phyloP scores from a whole-genome alignment of 179 eudicot species.

The Sideroxylon spinosum region DNA sequence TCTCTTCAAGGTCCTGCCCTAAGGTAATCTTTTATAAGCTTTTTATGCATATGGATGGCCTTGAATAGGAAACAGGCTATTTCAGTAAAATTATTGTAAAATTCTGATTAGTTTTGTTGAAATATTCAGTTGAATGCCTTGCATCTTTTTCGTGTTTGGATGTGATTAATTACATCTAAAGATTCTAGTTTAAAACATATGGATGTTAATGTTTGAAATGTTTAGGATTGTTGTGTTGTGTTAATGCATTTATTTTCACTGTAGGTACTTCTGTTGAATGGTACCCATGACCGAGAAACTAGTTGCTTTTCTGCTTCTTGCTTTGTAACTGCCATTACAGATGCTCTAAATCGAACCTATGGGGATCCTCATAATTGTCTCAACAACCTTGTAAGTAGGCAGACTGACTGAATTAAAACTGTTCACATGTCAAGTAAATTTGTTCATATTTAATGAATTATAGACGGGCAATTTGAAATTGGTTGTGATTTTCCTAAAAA shows the following conservation, averaged over 20 bases:
- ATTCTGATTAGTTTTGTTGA: neutral
- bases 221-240: neutral
- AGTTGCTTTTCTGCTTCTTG: constrained; percentile 74
- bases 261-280: constrained; percentile 88
- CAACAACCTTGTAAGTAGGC: constrained; percentile 51
- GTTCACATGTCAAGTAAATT: too few species aligned
- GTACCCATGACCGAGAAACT: constrained; percentile 86
- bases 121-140: neutral
- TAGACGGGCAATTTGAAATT: neutral
- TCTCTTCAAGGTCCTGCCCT: constrained; percentile 75
- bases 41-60: neutral
- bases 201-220: neutral
- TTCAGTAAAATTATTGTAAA: neutral
- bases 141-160: neutral
- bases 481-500: neutral
- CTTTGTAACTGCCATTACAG: constrained; percentile 87
- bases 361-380: constrained; percentile 67
- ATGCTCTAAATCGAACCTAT: constrained; percentile 88
- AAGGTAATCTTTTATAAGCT: constrained; percentile 47
- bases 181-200: neutral
- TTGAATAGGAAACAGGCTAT: neutral
- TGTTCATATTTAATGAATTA: neutral
- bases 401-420: neutral
- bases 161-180: neutral
- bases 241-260: constrained; percentile 7